phyloP scores from a whole-genome alignment of 2,329 filamentous ascomycete genomes.

The Sordariomycetes sp. region DNA sequence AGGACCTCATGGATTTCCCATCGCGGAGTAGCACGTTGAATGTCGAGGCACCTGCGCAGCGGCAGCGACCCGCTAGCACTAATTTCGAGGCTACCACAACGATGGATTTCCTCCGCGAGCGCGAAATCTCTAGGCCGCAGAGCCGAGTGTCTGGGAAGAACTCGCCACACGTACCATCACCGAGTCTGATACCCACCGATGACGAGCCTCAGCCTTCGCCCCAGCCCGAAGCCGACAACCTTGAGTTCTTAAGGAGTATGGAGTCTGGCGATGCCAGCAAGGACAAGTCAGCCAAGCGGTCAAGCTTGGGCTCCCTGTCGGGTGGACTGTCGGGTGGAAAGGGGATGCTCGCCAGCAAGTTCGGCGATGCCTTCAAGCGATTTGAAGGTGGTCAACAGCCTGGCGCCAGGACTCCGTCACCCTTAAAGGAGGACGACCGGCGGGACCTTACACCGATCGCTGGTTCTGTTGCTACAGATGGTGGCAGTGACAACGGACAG shows the following conservation, averaged over 20 bases:
- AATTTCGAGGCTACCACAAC: slow-evolving; percentile 66
- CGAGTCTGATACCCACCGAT: slow-evolving; percentile 25
- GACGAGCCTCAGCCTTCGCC: slow-evolving; percentile 22
- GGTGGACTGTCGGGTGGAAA: slow-evolving; percentile 68
- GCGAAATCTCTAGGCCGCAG: slow-evolving; percentile 45
- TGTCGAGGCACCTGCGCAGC: too few relatives aligned
- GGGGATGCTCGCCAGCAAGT: slow-evolving; percentile 72
- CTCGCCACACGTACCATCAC: slow-evolving; percentile 25
- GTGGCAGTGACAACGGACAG: slow-evolving; percentile 53
- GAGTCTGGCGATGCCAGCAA: slow-evolving; percentile 48
- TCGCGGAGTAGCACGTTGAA: neutral
- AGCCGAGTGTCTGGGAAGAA: slow-evolving; percentile 12
- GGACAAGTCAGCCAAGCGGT: slow-evolving; percentile 49
- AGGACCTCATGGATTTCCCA: slow-evolving; percentile 46
- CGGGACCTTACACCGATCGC: slow-evolving; percentile 60
- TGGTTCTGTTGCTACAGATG: slow-evolving; percentile 60
- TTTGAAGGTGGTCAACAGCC: slow-evolving; percentile 57
- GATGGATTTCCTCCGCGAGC: slow-evolving; percentile 71
- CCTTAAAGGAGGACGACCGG: slow-evolving; percentile 35
- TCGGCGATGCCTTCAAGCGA: slow-evolving; percentile 86
- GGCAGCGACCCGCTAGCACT: slow-evolving; percentile 69
- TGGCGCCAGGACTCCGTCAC: slow-evolving; percentile 35
- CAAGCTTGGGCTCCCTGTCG: slow-evolving; percentile 63
- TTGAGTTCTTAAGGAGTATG: slow-evolving; percentile 72
- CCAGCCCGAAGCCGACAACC: slow-evolving; percentile 50